Base-by-base conservation (phyloP, 768 basidiomycete species). In the Termitomyces sp. region DNA sequence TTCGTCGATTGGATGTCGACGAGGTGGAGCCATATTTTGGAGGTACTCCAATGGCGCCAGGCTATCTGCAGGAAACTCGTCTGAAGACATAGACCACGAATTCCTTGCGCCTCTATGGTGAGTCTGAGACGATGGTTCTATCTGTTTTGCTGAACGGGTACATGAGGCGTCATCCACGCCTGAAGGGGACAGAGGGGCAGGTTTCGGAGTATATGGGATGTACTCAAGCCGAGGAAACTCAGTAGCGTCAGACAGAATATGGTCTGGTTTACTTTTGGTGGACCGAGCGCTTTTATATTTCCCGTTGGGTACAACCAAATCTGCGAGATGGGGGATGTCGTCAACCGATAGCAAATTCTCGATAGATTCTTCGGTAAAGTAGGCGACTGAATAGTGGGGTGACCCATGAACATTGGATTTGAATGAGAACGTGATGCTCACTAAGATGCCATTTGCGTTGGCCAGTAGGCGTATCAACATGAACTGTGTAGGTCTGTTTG, bases 361-460 rank as follows among this genome's bases (percentile, higher is more conserved):
- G 45, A 87, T 73, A 0, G 85, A 83, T 26, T 88, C 89, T 57
- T 87, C 82, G 0, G 86, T 90, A 65, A 87, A 91, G 70, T 92
- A 92, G 12, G 89, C 90, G 63, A 91, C 89, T 90, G 63, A 10
- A 51, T 49, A 46, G 54, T 31, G 31, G 33, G 9, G 75, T 71
- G 49, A 69, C 69, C 12, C 20, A 37, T 42, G 29, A 52, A 54
- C 36, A 50, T 18, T 28, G 55, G n/a, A 45, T 20, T 53, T 41
- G 48, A 29, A 42, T 47, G 51, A 12, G 7, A 39, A 49, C 20
- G 26, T 12, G 4, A 70, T 84, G 58, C 57, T 52, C 66, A 89
- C 89, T 90, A 18, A 92, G 76, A 66, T 92, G 89, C 89, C 89
- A 91, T 68, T 92, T 92, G 58, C 85, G 79, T 64, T 83, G 82